Conservation (phyloP, 164 flowering plant genomes). For the Cinnamomum micranthum region DNA sequence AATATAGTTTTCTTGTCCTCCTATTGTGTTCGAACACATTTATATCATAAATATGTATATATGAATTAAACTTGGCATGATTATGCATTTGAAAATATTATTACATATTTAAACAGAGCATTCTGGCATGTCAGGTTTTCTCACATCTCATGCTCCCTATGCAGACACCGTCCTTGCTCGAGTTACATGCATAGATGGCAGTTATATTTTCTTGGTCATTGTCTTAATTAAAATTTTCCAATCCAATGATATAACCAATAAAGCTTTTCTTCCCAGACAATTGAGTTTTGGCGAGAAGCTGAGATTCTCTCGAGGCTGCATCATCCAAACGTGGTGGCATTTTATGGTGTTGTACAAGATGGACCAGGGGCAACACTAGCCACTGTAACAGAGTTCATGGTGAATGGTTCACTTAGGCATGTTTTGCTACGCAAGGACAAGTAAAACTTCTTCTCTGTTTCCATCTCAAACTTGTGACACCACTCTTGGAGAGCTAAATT, state of each 20-base stretch:
- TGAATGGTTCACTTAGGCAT: slow-evolving; percentile 95
- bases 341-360: slow-evolving; percentile 96
- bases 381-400: slow-evolving; percentile 93
- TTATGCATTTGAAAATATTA: too few species aligned
- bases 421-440: slow-evolving; percentile 85
- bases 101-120: too few species aligned
- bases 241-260: neutral
- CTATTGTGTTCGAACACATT: too few species aligned
- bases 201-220: too few species aligned
- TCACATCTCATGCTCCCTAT: too few species aligned
- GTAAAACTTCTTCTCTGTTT: slow-evolving; percentile 27
- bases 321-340: slow-evolving; percentile 96
- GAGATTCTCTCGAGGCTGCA: slow-evolving; percentile 93
- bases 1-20: too few species aligned
- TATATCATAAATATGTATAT: too few species aligned
- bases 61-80: too few species aligned
- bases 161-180: too few species aligned
- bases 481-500: neutral
- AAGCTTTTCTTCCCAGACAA: slow-evolving; percentile 38
- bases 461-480: neutral
- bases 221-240: neutral
- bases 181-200: too few species aligned
- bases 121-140: too few species aligned
- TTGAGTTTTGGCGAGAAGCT: slow-evolving; percentile 95
- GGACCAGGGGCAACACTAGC: slow-evolving; percentile 94